Percentiles rank a stretch among this genome's conserved stretches.
Evolutionary conservation across 768 basidiomycete genomes (phyloP).

Genomic region (Trametes coccinea): DNA sequence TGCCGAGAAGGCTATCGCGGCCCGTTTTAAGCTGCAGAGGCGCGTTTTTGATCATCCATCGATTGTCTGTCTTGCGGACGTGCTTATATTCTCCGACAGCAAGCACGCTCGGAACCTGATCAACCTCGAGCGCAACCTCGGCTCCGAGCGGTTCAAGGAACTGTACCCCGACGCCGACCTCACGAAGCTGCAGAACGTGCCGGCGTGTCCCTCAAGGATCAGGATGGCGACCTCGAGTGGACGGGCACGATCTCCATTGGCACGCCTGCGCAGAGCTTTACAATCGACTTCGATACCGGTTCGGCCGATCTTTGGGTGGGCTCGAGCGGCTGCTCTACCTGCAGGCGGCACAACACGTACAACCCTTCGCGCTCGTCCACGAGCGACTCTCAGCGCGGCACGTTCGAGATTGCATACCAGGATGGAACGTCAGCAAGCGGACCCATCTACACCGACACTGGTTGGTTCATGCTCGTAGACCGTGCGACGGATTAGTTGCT

Average conservation of each 20-base stretch:
- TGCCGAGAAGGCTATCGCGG: slow-evolving; percentile 13
- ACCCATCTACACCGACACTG: slow-evolving; percentile 33
- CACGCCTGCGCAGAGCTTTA: slow-evolving; percentile 39
- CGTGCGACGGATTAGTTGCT: neutral
- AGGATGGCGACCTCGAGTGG: slow-evolving; percentile 33
- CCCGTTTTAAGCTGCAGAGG: slow-evolving; percentile 16
- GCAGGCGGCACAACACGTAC: slow-evolving; percentile 23
- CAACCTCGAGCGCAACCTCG: slow-evolving; percentile 18
- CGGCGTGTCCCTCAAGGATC: slow-evolving; percentile 6
- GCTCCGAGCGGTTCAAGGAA: slow-evolving; percentile 11
- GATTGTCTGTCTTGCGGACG: too few species aligned
- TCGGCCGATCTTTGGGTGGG: slow-evolving; percentile 20
- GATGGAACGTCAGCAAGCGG: slow-evolving; percentile 37
- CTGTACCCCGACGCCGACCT: neutral
- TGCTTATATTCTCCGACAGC: slow-evolving; percentile 5
- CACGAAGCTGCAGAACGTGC: slow-evolving; percentile 3
- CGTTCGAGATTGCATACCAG: slow-evolving; percentile 37
- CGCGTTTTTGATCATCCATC: neutral
- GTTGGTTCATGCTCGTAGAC: neutral
- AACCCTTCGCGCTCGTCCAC: slow-evolving; percentile 31
- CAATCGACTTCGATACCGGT: slow-evolving; percentile 20
- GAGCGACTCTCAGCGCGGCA: slow-evolving; percentile 18
- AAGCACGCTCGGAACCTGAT: slow-evolving; percentile 24
- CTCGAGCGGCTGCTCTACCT: neutral
- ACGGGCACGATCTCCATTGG: slow-evolving; percentile 46